phyloP scores from a whole-genome alignment of 1,139 yeast genomes.

The Pichia sp. region DNA sequence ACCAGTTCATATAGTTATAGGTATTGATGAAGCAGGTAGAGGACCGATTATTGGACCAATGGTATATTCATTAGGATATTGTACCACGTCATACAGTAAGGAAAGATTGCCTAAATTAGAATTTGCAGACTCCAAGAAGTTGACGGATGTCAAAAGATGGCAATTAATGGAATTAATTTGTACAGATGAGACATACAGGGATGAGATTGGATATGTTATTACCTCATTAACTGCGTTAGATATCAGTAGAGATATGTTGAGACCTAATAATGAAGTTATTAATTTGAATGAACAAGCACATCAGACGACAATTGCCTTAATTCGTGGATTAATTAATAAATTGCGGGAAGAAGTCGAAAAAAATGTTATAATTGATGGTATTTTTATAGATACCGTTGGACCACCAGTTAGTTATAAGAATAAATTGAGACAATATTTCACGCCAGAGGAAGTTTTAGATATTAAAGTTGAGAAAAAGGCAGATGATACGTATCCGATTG shows the following conservation, averaged over 20 bases:
- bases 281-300: conserved; percentile 95
- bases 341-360: conserved; percentile 41
- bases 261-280: conserved; percentile 49
- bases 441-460: conserved; percentile 39
- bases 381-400: conserved; percentile 94
- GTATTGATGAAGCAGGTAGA: conserved; percentile 97
- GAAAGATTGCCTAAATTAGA: conserved; percentile 51
- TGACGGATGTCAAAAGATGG: conserved; percentile 67
- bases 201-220: conserved; percentile 73
- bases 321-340: conserved; percentile 50
- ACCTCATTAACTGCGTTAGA: conserved; percentile 81
- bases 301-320: conserved; percentile 79
- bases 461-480: conserved; percentile 94
- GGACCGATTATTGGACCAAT: conserved; percentile 97
- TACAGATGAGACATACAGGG: conserved; percentile 32
- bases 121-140: conserved; percentile 87
- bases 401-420: conserved; percentile 82
- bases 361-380: conserved; percentile 40
- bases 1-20: conserved; percentile 45
- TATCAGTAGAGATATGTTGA: conserved; percentile 82
- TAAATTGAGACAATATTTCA: conserved; percentile 65
- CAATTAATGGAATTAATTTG: conserved; percentile 49
- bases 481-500: conserved; percentile 88
- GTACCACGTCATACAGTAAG: conserved; percentile 49
- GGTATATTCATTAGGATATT: conserved; percentile 90